Evolutionary conservation across 2,329 filamentous ascomycete genomes (phyloP).

Genomic region (Alternaria rosae): DNA sequence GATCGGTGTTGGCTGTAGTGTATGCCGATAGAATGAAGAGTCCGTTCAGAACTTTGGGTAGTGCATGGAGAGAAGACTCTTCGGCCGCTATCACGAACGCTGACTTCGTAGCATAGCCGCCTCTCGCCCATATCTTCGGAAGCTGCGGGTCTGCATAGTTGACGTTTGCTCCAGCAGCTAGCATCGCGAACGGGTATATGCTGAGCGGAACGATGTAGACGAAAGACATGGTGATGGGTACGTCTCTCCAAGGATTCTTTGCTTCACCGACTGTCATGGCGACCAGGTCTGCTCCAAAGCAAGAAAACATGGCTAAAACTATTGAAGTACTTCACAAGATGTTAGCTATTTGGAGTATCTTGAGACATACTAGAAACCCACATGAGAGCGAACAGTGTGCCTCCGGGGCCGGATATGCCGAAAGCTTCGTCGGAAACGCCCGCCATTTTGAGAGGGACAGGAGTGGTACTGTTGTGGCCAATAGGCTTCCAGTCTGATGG

Average conservation of each 20-base stretch:
- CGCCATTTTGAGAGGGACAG: slow-evolving; percentile 2
- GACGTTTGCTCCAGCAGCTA: slow-evolving; percentile 40
- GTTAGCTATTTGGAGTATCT: neutral
- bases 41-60: slow-evolving; percentile 34
- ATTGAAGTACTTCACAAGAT: slow-evolving; percentile 31
- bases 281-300: slow-evolving; percentile 40
- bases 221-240: slow-evolving; percentile 41
- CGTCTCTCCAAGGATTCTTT: slow-evolving; percentile 36
- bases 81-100: slow-evolving; percentile 39
- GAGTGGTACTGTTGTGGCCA: slow-evolving; percentile 22
- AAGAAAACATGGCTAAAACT: slow-evolving; percentile 43
- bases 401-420: slow-evolving; percentile 33
- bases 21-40: slow-evolving; percentile 44
- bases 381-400: slow-evolving; percentile 40
- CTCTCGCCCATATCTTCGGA: slow-evolving; percentile 26
- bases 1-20: slow-evolving; percentile 41
- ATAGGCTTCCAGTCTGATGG: slow-evolving; percentile 33
- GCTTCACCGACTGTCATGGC: slow-evolving; percentile 44
- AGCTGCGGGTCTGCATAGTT: slow-evolving; percentile 39
- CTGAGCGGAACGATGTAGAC: slow-evolving; percentile 40
- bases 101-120: slow-evolving; percentile 15
- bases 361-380: slow-evolving; percentile 11
- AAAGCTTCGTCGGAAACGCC: slow-evolving; percentile 24
- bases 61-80: slow-evolving; percentile 27
- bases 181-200: slow-evolving; percentile 35